Base-by-base conservation (phyloP, 148 eudicot species). In the Amaranthus cruentus region DNA sequence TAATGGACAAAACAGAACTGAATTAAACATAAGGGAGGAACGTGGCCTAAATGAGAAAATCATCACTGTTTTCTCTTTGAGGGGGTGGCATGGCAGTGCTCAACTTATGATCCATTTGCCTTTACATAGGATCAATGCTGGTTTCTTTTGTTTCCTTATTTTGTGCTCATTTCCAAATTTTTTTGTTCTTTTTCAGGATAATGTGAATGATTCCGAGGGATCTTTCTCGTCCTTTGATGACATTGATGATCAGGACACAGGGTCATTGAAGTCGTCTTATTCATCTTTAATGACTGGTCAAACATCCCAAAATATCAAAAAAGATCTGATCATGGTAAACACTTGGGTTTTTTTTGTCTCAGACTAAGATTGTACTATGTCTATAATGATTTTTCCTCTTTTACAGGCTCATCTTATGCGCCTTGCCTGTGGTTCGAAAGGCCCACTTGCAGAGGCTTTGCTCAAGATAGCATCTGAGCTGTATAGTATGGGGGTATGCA, bases 331-430 rank as follows among this genome's bases (percentile, higher is more conserved):
- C 79, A 73, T 91, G 89, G 98, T 95, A 69, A 49, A 48, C 2
- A 28, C 63, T 18, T 65, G 47, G 18, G 38, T 65, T 64, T 62
- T 13, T 50, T 10, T 55, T 60, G 60, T 7, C 67, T 67, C 44
- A 70, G 51, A 70, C 53, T 67, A n/a, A 67, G 68, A 72, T 66
- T 79, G 66, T 48, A 56, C 54, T 62, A 83, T 48, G 55, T 15
- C 68, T 66, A 71, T 74, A 12, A 78, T 3, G 47, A 62, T 44
- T 79, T 50, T 65, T 58, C 15, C 50, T 67, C 54, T 69, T n/a
- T 76, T 69, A 43, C 81, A 95, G 99, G 99, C 89, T 80, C 99
- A 95, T 79, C 94, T 95, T 81, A 91, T 95, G 82, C 99, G 97
- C 60, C 73, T 92, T 82, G 96, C 97, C 72, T 92, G 97, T 81